Evolutionary conservation across 495 filamentous ascomycete genomes (phyloP).

Genomic region (Trypethelium eluteriae): DNA sequence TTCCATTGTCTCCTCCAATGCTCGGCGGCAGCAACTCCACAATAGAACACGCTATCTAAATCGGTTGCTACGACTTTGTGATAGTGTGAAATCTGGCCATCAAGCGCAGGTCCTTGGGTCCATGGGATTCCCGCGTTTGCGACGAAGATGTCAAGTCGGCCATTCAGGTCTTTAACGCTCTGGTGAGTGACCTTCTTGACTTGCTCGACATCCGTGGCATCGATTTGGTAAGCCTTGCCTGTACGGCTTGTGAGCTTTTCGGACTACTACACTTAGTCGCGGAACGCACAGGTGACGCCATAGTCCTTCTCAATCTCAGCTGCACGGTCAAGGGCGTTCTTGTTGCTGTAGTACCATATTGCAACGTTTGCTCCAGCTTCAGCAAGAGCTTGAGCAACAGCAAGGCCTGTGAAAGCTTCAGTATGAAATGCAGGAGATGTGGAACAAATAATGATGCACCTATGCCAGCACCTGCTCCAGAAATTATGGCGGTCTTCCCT

Average conservation of each 20-base stretch:
- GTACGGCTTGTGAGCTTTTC: neutral
- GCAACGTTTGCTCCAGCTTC: conserved; percentile 85
- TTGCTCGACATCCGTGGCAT: conserved; percentile 27
- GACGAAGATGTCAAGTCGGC: conserved; percentile 32
- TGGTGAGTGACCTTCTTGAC: conserved; percentile 24
- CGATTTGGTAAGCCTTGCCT: conserved; percentile 30
- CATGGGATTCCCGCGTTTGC: conserved; percentile 33
- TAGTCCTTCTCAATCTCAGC: conserved; percentile 63
- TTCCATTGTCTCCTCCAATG: conserved; percentile 61
- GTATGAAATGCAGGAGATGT: neutral
- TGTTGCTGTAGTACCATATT: conserved; percentile 78
- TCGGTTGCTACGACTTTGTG: conserved; percentile 63
- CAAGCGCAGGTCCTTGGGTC: conserved; percentile 28
- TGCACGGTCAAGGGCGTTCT: conserved; percentile 61
- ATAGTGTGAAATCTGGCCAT: conserved; percentile 49
- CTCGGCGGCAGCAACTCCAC: conserved; percentile 65
- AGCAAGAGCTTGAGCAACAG: conserved; percentile 66
- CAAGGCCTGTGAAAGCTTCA: conserved; percentile 38
- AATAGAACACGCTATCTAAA: conserved; percentile 75
- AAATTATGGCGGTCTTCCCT: conserved; percentile 75
- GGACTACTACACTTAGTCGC: neutral
- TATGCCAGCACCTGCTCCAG: conserved; percentile 76
- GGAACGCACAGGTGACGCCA: conserved; percentile 64
- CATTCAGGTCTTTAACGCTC: conserved; percentile 32
- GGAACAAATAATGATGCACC: conserved; percentile 27